Base-by-base conservation (phyloP, 2,329 filamentous ascomycete species). In the Penicillium sp. region DNA sequence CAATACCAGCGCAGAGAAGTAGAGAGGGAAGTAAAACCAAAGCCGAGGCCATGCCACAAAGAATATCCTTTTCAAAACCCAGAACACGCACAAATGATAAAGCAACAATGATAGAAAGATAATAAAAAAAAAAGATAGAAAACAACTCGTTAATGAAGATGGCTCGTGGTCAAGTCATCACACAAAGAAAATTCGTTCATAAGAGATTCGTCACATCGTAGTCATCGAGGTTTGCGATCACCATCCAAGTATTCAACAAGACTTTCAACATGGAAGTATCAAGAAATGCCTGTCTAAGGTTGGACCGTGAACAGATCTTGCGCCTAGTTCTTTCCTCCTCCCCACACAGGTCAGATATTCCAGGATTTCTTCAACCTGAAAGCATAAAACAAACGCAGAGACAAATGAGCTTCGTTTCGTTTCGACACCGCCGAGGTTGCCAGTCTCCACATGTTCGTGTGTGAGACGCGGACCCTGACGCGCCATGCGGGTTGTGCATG, bases 201-300 rank as follows among this genome's bases (percentile, higher is more conserved):
- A 71, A 64, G 60, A 70, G 62, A 71, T 71, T 72, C 70, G 70
- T 72, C 60, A 66, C 67, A 67, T 72, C 69, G 69, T 72, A 65
- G 70, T 71, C 69, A 60, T 70, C 60, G 67, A 66, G 62, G 47
- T 54, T 37, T 49, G 26, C 37, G n/a, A 48, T 41, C 44, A 47
- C 50, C 22, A 25, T 30, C 31, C 41, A 38, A 31, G n/a, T 25
- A 14, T 14, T 40, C 25, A 53, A 25, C 42, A 33, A 33, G 10
- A 35, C 30, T 50, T 30, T 50, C 17, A 43, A 43, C 48, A 26
- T 30, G 11, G 4, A 45, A 26, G 37, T 64, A 61, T 62, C 63
- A 60, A 28, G 48, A 35, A 56, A 61, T 56, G 57, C 50, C 50
- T 42, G 42, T 35, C 35, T 35, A 30, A 31, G 16, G 33, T 30